Base-by-base conservation (phyloP, 345 rosid genomes). In the Syzygium aromaticum region DNA sequence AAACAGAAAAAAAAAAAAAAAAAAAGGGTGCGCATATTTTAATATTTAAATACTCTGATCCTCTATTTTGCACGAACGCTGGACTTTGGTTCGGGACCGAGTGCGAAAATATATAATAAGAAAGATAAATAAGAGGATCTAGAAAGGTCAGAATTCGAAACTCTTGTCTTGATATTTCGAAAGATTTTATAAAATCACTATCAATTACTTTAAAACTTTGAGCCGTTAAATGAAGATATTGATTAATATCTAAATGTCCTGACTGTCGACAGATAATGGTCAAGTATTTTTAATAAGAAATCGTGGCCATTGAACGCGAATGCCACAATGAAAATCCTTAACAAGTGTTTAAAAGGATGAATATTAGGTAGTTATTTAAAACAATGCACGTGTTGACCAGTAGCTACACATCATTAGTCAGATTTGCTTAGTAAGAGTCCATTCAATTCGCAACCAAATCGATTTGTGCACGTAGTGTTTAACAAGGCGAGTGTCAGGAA, bases 151-250 rank as follows among this genome's bases (percentile, higher is more conserved):
- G 2, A 67, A 67, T 5, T 64, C 8, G 16, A 1, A 28, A 4
- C 7, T 30, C 40, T 2, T 3, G 0, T 2, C 8, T 0, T 7
- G 16, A 30, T 8, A 30, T 4, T 1, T 28, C 1, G 1, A 30
- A 64, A 2, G 40, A 30, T 16, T 64, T 7, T 64, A 0, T 64
- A 19, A 11, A 0, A 17, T 64, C 77, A n/a, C 0, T 7, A 7
- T 7, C 8, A 64, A 14, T 64, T 64, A 64, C 30, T 64, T 19
- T 5, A 2, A 61, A 13, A 61, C n/a, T n/a, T 61, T 28, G 11
- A 59, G 12, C 27, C 5, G 30, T 59, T 1, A 2, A 59, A 59
- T 11, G 30, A 11, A 11, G 7, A 4, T 7, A 0, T 3, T n/a
- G 17, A 61, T 61, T n/a, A 61, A 61, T 5, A 6, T 13, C n/a